A percentile compares a stretch with the other conserved stretches of the same genome.
These are phyloP conservation scores for Arthroderma sp. DNA, from an alignment of 2,329 filamentous ascomycete genomes.

Conservation along the genomic window DNA sequence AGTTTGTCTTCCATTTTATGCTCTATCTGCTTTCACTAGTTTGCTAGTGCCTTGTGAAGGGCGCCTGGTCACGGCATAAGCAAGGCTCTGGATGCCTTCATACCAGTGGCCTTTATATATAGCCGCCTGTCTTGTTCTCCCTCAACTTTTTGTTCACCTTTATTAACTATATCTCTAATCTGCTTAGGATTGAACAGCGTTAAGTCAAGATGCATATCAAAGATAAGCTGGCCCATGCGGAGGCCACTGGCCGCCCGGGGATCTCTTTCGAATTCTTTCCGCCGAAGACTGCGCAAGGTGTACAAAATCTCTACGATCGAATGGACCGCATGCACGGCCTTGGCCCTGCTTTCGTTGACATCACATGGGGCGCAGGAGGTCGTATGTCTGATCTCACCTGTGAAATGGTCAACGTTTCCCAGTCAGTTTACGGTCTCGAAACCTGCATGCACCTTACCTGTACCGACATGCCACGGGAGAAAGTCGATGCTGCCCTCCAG, in stretches of 20 bases:
- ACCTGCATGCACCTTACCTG: slow-evolving; percentile 99
- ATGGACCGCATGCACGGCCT: slow-evolving; percentile 98
- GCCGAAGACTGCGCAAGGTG: slow-evolving; percentile 76
- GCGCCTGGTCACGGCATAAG: no score
- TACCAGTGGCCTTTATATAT: no score
- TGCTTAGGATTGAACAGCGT: background rate
- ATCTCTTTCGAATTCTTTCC: slow-evolving; percentile 99
- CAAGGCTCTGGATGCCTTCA: no score
- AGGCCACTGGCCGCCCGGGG: slow-evolving; percentile 65
- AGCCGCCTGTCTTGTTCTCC: no score
- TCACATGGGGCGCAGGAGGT: slow-evolving; percentile 96
- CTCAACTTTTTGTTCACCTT: background rate
- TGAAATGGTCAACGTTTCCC: slow-evolving; percentile 94
- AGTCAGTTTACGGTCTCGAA: slow-evolving; percentile 89
- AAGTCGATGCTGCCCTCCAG: slow-evolving; percentile 76
- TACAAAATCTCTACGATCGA: slow-evolving; percentile 97
- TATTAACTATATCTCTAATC: background rate
- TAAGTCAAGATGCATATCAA: slow-evolving; percentile 75
- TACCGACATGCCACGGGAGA: slow-evolving; percentile 90
- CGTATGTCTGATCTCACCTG: slow-evolving; percentile 81
- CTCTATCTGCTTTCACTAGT: no score
- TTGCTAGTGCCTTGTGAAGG: no score
- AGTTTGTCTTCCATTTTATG: no score
- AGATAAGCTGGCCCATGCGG: slow-evolving; percentile 73
- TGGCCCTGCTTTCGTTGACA: slow-evolving; percentile 90